Base-by-base conservation (phyloP, 345 rosid species). In the Arabidopsis suecica region DNA sequence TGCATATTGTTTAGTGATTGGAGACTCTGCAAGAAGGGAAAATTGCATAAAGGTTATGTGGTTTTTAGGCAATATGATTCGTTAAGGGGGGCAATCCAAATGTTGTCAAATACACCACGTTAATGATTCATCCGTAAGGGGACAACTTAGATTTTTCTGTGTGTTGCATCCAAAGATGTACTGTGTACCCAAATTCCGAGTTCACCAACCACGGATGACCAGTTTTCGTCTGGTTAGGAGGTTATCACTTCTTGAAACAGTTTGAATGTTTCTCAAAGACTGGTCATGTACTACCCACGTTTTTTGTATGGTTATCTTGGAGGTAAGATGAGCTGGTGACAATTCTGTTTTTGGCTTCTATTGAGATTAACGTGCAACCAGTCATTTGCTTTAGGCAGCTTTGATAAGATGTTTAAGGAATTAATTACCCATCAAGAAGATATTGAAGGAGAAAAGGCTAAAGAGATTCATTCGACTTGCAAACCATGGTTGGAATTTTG, bases 371-470 rank as follows among this genome's bases (percentile, higher is more conserved):
- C 63, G 38, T 60, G 69, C 61, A 34, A n/a, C 12, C 11, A 7
- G 41, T 34, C 23, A 9, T 36, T 34, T 61, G 36, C 8, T 56
- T 55, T 61, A 61, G 49, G 44, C 9, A 30, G 36, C 30, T 60
- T 60, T 75, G 64, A 75, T 53, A 61, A 9, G 79, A 44, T 34
- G 48, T 76, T 60, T 68, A 53, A 12, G 42, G 41, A 61, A 16
- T 9, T 40, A 54, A 42, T 28, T 38, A 36, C 44, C 41, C 5
- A 55, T 62, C 75, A 61, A 69, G 74, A 59, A 69, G 73, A 59
- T 75, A 50, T 10, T 25, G 28, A 36, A 18, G 30, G 18, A 25
- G 30, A 60, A 61, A 48, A 50, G 40, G 25, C 32, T 9, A 49
- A 38, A 47, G 11, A 69, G 36, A 69, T 54, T 54, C 51, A 47